Evolutionary conservation across 805 yeast species (phyloP), one percentile per base, ranked within the genome.

Genomic region (Ogataea zsoltii): DNA sequence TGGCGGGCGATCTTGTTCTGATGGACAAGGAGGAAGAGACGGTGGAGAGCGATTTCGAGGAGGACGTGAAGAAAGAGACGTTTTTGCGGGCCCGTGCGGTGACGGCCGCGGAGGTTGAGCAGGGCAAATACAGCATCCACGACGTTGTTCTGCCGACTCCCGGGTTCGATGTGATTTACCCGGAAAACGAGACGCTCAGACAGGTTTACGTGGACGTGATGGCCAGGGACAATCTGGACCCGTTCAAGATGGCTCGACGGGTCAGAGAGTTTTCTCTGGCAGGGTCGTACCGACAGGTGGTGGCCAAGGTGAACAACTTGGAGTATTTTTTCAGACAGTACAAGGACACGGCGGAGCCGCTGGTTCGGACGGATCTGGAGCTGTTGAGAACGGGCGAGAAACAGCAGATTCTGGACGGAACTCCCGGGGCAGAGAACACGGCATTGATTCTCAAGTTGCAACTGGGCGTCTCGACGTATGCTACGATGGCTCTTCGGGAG

Each of bases 141-240:
- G 98, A 94, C 65, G 75, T 94, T 23, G 96, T 95, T 2, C 71
- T 94, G 44, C 98, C 99, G n/a, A 80, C 96, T 0, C 99, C 99
- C 2, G 99, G 99, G 0, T 90, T 82, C 63, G 97, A 90, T 61
- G 80, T 94, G n/a, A 61, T 74, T 12, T 94, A 94, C 60, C 99
- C 99, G 6, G 69, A 75, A 10, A 86, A 88, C 58, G 74, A 73
- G 42, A 65, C 74, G 33, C 68, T 88, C 38, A 72, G 71, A 55
- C 72, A 80, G 33, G 77, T 79, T 1, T 91, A 91, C 61, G 76
- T 78, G 34, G 80, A 77, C 3, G 71, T 80, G 7, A 94, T 94
- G 98, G 76, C 74, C 2, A 70, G 75, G 42, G 98, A 94, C 61
- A 85, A 82, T 0, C 76, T 94, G 56, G 89, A 90, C 65, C 97